phyloP scores from a whole-genome alignment of 768 basidiomycete species.

The Cytidiella melzeri region DNA sequence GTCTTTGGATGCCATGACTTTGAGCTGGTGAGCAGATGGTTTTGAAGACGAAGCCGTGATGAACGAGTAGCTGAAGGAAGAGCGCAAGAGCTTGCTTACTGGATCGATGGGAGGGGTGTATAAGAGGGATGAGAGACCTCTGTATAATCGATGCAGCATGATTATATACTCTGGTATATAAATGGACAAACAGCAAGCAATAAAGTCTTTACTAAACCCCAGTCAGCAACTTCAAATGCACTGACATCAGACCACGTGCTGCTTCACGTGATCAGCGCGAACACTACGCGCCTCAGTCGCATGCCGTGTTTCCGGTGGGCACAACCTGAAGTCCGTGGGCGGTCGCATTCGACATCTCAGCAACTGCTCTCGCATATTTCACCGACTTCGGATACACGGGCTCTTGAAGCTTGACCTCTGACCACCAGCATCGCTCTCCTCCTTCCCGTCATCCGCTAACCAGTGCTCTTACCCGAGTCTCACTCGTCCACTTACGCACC shows the following conservation, averaged over 20 bases:
- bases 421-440: background rate
- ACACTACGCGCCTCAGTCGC: background rate
- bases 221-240: background rate
- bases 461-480: too few species aligned
- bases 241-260: background rate
- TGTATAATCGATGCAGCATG: constrained; percentile 21
- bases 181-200: too few species aligned
- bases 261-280: background rate
- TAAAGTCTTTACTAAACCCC: too few species aligned
- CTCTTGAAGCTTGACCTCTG: background rate
- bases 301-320: background rate
- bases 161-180: background rate
- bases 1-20: constrained; percentile 27
- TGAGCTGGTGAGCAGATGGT: constrained; percentile 27
- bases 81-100: constrained; percentile 17
- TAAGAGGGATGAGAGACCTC: constrained; percentile 15
- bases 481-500: background rate
- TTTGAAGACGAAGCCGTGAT: constrained; percentile 24
- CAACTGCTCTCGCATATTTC: background rate
- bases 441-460: too few species aligned
- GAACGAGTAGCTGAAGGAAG: constrained; percentile 3
- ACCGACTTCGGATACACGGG: background rate
- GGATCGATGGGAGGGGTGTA: constrained; percentile 14
- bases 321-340: background rate
- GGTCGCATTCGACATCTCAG: background rate